Percentiles rank a stretch among this genome's conserved stretches.
Evolutionary conservation across 192 early-diverging fungal genomes (phyloP).

Genomic region (Backusella morwellensis): DNA sequence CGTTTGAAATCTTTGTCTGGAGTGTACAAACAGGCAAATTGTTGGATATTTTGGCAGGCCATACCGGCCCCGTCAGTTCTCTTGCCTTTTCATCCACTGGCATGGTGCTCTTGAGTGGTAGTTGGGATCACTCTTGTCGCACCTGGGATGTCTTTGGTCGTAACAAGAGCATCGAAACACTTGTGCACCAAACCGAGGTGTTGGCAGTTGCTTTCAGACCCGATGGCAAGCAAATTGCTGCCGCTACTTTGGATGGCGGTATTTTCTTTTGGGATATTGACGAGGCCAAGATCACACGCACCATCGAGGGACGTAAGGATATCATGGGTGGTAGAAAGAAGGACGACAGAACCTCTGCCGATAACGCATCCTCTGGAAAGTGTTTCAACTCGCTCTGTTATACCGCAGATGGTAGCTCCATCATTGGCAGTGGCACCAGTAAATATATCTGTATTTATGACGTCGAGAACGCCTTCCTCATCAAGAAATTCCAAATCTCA

Average conservation of each 20-base stretch:
- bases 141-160: constrained; percentile 96
- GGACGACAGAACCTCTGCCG: constrained; percentile 76
- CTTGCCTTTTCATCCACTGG: constrained; percentile 87
- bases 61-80: constrained; percentile 85
- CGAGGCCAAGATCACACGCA: constrained; percentile 64
- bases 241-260: constrained; percentile 89
- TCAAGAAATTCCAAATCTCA: constrained; percentile 92
- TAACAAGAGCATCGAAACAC: constrained; percentile 70
- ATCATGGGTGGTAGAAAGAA: constrained; percentile 84
- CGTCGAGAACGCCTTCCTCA: constrained; percentile 61
- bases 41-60: constrained; percentile 90
- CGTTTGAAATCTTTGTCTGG: constrained; percentile 98
- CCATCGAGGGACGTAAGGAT: constrained; percentile 92
- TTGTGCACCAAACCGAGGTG: constrained; percentile 81
- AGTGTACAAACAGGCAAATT: constrained; percentile 98
- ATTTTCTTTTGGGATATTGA: constrained; percentile 92
- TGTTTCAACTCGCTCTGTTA: constrained; percentile 93
- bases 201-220: constrained; percentile 86
- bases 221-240: constrained; percentile 86
- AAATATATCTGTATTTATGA: constrained; percentile 98
- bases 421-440: constrained; percentile 92
- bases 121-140: constrained; percentile 91
- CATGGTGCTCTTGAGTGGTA: constrained; percentile 76
- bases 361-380: constrained; percentile 82
- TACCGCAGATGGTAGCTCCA: constrained; percentile 88